Base-by-base conservation (phyloP, 2,329 filamentous ascomycete species). In the Beauveria bassiana region DNA sequence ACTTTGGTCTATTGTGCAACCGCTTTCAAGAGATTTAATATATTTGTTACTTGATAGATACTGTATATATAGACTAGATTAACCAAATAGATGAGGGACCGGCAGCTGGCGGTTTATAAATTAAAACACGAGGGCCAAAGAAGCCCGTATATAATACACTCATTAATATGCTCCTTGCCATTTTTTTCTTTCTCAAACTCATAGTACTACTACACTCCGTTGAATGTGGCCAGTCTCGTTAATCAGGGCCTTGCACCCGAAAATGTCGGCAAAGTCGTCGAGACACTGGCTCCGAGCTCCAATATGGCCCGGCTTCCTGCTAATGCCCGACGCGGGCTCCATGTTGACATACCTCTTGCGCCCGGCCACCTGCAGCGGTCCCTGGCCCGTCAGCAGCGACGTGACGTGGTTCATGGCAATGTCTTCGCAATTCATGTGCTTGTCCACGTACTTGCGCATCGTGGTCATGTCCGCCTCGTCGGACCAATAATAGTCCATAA, bases 391-490 rank as follows among this genome's bases (percentile, higher is more conserved):
- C 34, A 77, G 62, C 22, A 71, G 64, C 3, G 71, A 70, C 6
- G 69, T 65, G 40, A 76, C 65, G 47, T 70, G 75, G 66, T 76
- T 77, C 62, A 76, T 62, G 18, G 72, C 74, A 63, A 77, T 70
- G 57, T 76, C 74, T 62, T 77, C 74, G 68, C 74, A 76, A 65
- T 76, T 76, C 67, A 74, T 71, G 49, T 71, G 67, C 20, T 71
- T 62, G 20, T 76, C 74, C 18, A 77, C 73, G 62, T 75, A 74
- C 1, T 70, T 64, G 3, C 74, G 72, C 20, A 76, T 68, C 49
- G 65, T 67, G 9, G 65, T 67, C 65, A 71, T 68, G 47, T 66
- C 59, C 2, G 68, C 68, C 18, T 73, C 71, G 31, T 71, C 68
- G 7, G 74, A 73, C 1, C 68, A 75, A 65, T 76, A 76, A 58